phyloP scores from a whole-genome alignment of 805 yeast genomes.

The Helenozyma baotianmanensis region DNA sequence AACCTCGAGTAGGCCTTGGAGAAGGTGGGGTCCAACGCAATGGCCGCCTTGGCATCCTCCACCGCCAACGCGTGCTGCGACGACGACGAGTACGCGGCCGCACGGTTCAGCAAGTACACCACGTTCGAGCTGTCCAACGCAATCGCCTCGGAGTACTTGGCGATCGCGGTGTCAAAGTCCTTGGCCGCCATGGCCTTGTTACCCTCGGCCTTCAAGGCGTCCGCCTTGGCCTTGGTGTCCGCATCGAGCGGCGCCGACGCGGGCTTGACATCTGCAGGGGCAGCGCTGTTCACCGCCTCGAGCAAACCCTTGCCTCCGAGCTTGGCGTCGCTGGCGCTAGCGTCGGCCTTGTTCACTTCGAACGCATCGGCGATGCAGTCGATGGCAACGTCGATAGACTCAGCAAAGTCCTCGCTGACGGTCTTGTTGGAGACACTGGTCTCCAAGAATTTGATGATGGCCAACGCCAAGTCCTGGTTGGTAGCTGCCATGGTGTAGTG shows the following conservation, averaged over 20 bases:
- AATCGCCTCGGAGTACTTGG: slow-evolving; percentile 78
- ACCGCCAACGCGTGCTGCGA: slow-evolving; percentile 74
- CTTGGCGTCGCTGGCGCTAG: slow-evolving; percentile 27
- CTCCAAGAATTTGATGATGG: slow-evolving; percentile 70
- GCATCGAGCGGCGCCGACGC: slow-evolving; percentile 36
- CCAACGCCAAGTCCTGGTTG: slow-evolving; percentile 65
- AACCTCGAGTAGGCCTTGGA: slow-evolving; percentile 93
- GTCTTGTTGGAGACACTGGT: slow-evolving; percentile 54
- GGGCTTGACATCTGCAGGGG: slow-evolving; percentile 25
- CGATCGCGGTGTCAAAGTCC: slow-evolving; percentile 67
- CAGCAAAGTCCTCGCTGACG: slow-evolving; percentile 73
- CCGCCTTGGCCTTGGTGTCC: slow-evolving; percentile 71
- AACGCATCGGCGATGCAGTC: slow-evolving; percentile 90
- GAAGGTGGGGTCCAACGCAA: slow-evolving; percentile 69
- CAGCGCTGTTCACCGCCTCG: slow-evolving; percentile 36
- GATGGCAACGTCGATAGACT: slow-evolving; percentile 88
- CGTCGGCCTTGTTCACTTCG: slow-evolving; percentile 50
- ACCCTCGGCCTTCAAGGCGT: slow-evolving; percentile 77
- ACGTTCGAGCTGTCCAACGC: slow-evolving; percentile 66
- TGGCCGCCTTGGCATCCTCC: slow-evolving; percentile 78
- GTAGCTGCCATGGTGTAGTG: slow-evolving; percentile 43
- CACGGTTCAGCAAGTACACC: slow-evolving; percentile 87
- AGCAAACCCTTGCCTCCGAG: slow-evolving; percentile 46
- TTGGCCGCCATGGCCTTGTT: slow-evolving; percentile 81
- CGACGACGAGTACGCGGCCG: slow-evolving; percentile 88